Percentiles rank a stretch among this genome's conserved stretches.
These are phyloP conservation scores for Vitis cinerea DNA, from an alignment of 164 flowering plant genomes.

Conservation along the genomic window DNA sequence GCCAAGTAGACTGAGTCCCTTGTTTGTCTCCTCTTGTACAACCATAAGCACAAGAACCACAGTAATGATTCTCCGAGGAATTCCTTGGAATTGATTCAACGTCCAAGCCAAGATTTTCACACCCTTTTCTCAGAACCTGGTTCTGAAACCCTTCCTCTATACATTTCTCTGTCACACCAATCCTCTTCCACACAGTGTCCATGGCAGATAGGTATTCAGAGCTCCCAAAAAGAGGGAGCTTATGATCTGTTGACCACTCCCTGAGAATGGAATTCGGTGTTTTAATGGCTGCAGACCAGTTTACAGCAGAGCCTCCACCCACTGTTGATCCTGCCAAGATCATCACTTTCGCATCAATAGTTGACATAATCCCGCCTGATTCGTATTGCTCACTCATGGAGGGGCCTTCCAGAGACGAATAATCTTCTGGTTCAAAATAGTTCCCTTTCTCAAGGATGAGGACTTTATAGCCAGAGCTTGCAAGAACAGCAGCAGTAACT, in stretches of 20 bases:
- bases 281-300: slow-evolving; percentile 64
- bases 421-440: slow-evolving; percentile 51
- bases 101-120: slow-evolving; percentile 53
- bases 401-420: slow-evolving; percentile 64
- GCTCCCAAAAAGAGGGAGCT: slow-evolving; percentile 43
- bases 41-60: slow-evolving; percentile 64
- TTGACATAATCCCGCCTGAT: slow-evolving; percentile 38
- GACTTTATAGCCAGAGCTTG: slow-evolving; percentile 55
- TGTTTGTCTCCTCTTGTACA: slow-evolving; percentile 58
- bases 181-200: slow-evolving; percentile 57
- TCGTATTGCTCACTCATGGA: slow-evolving; percentile 49
- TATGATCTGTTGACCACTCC: slow-evolving; percentile 53
- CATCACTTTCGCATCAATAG: slow-evolving; percentile 41
- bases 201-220: slow-evolving; percentile 45
- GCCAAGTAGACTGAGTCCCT: slow-evolving; percentile 69
- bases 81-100: slow-evolving; percentile 50
- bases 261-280: slow-evolving; percentile 49
- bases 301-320: slow-evolving; percentile 74
- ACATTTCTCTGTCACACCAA: slow-evolving; percentile 49
- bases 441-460: slow-evolving; percentile 65
- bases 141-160: slow-evolving; percentile 63
- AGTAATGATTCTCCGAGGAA: slow-evolving; percentile 50
- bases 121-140: slow-evolving; percentile 54
- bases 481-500: slow-evolving; percentile 71
- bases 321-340: slow-evolving; percentile 61